phyloP scores from a whole-genome alignment of 1,139 yeast species.

The Suhomyces terraborum region DNA sequence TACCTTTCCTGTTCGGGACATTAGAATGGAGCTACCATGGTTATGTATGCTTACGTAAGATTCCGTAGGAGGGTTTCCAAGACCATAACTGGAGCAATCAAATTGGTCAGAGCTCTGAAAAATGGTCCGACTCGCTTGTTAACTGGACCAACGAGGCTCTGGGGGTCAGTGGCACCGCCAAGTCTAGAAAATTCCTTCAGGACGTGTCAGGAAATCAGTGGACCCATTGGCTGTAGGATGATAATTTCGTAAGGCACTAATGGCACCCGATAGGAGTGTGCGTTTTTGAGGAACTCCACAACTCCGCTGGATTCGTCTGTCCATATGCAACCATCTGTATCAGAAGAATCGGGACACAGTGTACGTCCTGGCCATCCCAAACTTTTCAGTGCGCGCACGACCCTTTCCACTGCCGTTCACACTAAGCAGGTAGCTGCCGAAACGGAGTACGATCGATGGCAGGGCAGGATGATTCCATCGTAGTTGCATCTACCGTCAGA shows the following conservation, averaged over 20 bases:
- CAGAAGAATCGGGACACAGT: no score
- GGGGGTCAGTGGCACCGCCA: not conserved
- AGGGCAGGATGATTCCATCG: no score
- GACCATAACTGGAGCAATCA: conserved; percentile 3
- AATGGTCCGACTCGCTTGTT: conserved; percentile 1
- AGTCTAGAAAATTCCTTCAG: no score
- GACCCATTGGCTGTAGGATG: no score
- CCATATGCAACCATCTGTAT: no score
- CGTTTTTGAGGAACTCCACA: no score
- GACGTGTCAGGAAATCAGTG: no score
- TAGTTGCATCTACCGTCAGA: no score
- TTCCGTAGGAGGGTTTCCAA: not conserved
- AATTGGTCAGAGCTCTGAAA: conserved; percentile 1
- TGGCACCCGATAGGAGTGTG: not conserved
- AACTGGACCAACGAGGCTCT: not conserved
- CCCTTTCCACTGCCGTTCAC: not conserved
- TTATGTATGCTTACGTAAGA: conserved; percentile 2
- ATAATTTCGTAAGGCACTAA: no score
- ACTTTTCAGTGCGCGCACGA: conserved; percentile 4
- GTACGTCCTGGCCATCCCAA: not conserved
- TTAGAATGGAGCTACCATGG: no score
- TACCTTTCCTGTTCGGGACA: conserved; percentile 7
- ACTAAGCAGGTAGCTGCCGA: no score
- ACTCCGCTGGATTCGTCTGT: no score
- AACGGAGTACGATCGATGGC: not conserved